Evolutionary conservation across 768 basidiomycete species (phyloP).

Genomic region (Rhizopogon rudus): DNA sequence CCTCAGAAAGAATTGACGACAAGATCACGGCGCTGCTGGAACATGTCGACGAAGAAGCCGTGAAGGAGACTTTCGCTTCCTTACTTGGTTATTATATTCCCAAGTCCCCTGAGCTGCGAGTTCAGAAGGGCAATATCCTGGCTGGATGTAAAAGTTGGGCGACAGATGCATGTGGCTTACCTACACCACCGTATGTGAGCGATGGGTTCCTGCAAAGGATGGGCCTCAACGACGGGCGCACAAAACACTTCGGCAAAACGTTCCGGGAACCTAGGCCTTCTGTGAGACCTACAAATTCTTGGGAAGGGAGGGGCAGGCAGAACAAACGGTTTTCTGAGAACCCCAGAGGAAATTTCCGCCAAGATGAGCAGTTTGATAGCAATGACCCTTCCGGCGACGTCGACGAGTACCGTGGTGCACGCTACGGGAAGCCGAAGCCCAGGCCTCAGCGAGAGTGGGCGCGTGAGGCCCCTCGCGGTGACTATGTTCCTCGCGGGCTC

Average conservation of each 20-base stretch:
- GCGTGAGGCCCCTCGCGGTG: background rate
- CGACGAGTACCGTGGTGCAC: constrained; percentile 3
- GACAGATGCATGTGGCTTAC: constrained; percentile 47
- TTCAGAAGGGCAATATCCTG: constrained; percentile 39
- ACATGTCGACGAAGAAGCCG: constrained; percentile 41
- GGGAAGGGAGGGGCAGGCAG: constrained; percentile 2
- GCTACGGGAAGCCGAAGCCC: background rate
- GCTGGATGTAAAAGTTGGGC: constrained; percentile 62
- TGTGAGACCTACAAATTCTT: background rate
- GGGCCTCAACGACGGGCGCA: constrained; percentile 28
- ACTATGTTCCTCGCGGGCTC: background rate
- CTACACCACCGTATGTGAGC: constrained; percentile 47
- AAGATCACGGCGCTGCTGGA: constrained; percentile 26
- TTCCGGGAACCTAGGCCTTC: background rate
- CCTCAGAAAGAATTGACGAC: constrained; percentile 22
- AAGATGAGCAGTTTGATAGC: background rate
- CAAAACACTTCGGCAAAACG: constrained; percentile 15
- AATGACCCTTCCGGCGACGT: background rate
- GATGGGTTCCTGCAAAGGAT: constrained; percentile 39
- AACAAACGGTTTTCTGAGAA: background rate
- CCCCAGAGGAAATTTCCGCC: background rate
- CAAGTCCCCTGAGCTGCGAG: constrained; percentile 43
- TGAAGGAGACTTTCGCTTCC: constrained; percentile 60
- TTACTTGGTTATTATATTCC: constrained; percentile 70
- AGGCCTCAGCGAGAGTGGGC: background rate